A percentile compares a stretch with the other conserved stretches of the same genome.
phyloP scores from a whole-genome alignment of 345 rosid genomes.

The Schrenkiella parvula region DNA sequence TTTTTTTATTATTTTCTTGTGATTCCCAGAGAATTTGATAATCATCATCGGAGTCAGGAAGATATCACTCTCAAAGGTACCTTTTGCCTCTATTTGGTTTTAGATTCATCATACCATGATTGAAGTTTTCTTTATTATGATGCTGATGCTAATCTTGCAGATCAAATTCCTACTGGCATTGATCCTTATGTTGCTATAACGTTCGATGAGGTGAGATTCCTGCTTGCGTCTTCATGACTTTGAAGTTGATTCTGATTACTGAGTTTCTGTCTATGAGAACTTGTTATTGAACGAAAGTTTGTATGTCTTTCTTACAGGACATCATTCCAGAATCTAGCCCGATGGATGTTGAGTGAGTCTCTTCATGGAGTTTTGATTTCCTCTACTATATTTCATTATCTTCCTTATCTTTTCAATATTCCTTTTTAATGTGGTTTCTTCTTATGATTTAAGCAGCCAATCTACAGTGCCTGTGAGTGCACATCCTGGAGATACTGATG shows the following conservation, averaged over 20 bases:
- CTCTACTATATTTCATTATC: not conserved
- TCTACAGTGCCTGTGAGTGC: conserved; percentile 16
- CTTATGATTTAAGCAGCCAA: conserved; percentile 26
- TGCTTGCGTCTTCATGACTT: not conserved
- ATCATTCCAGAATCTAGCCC: conserved; percentile 29
- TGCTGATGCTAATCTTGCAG: conserved; percentile 23
- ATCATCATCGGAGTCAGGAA: conserved; percentile 50
- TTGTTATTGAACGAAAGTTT: not conserved
- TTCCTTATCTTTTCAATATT: not conserved
- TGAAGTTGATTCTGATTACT: not conserved
- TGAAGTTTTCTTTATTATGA: not conserved
- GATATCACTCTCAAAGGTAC: conserved; percentile 73
- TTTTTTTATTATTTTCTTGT: not conserved
- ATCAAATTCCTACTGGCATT: conserved; percentile 60
- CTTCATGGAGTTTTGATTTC: conserved; percentile 12
- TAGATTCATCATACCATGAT: not conserved
- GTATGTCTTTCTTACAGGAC: conserved; percentile 41
- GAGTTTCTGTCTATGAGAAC: not conserved
- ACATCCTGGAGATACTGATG: conserved; percentile 22
- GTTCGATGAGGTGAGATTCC: conserved; percentile 57
- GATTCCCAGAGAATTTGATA: conserved; percentile 43
- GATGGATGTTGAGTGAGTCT: conserved; percentile 46
- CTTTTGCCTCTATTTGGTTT: not conserved
- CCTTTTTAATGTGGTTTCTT: conserved; percentile 4
- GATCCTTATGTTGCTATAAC: conserved; percentile 64